Percentiles rank a stretch among this genome's conserved stretches.
These are phyloP conservation scores for Starmera quercuum DNA, from an alignment of 805 yeast genomes.

Conservation along the genomic window DNA sequence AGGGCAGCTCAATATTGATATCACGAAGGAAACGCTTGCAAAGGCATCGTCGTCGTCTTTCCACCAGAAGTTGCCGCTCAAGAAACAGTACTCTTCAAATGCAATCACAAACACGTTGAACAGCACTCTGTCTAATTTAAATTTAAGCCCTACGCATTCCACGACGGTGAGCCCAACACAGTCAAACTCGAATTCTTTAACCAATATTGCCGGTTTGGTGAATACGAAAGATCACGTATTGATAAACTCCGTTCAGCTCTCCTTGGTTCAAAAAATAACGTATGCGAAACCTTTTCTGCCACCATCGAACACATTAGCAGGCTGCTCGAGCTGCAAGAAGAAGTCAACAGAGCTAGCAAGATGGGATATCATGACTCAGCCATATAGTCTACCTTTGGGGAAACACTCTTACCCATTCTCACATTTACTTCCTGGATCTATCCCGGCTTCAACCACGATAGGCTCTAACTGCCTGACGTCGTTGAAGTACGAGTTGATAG, in stretches of 20 bases:
- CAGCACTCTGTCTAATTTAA: conserved; percentile 12
- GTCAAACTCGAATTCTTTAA: conserved; percentile 14
- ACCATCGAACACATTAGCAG: conserved; percentile 36
- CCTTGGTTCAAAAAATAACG: conserved; percentile 64
- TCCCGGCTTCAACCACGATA: conserved; percentile 67
- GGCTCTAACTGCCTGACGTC: conserved; percentile 45
- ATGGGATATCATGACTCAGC: conserved; percentile 75
- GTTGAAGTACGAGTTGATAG: conserved; percentile 72
- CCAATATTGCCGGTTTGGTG: conserved; percentile 19
- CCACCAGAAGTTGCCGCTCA: conserved; percentile 7
- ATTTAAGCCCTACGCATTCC: conserved; percentile 13
- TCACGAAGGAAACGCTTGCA: conserved; percentile 25
- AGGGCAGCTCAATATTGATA: conserved; percentile 63
- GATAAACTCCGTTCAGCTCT: conserved; percentile 52
- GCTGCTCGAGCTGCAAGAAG: conserved; percentile 52
- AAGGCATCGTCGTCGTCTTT: conserved; percentile 10
- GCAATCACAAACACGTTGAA: conserved; percentile 18
- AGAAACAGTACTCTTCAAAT: conserved; percentile 15
- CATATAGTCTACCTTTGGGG: conserved; percentile 54
- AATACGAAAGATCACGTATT: conserved; percentile 35
- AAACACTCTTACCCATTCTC: conserved; percentile 89
- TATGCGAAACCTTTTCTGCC: conserved; percentile 62
- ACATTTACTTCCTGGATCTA: conserved; percentile 76
- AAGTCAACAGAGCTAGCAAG: conserved; percentile 60
- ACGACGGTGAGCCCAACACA: conserved; percentile 13